Base-by-base conservation (phyloP, 495 filamentous ascomycete species). In the Neurospora sublineolata region DNA sequence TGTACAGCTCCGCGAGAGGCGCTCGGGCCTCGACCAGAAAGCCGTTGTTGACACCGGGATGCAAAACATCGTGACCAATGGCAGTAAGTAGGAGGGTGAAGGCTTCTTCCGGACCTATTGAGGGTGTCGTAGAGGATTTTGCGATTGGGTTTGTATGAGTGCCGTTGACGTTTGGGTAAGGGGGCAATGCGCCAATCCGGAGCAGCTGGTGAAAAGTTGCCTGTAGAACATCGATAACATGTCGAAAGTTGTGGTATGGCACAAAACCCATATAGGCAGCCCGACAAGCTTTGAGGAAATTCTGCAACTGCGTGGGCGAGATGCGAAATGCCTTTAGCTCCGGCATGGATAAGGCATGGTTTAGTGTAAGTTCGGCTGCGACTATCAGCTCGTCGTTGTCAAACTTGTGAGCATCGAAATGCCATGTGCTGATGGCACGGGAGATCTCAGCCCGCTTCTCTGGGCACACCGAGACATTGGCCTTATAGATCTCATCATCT, bases 221-320 rank as follows among this genome's bases (percentile, higher is more conserved):
- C 81, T 99, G 95, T 75, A 97, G 85, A 44, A 99, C 95, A 83
- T 99, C 95, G 69, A 95, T 89, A 8, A 96, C 95, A 79, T 99
- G 95, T 68, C 95, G 93, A 80, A 97, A 99, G 79, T 99, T 99
- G 82, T 99, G 95, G 77, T 98, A 99, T n/a, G 94, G 92, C 42
- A 99, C 93, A 79, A 97, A 97, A 68, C 87, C 89, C 77, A 97
- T 97, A 82, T 99, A 98, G 18, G 96, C 91, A 67, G 89, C 88
- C 68, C 93, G 89, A 77, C 93, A 91, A 74, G 94, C 93, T 60
- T 94, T 83, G 60, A 97, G 83, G 79, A 97, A 97, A 52, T 86
- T 86, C 73, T 88, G 90, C 23, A 97, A 82, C 79, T 93, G 89
- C 72, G 85, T 86, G 88, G 70, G 9, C 73, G 46, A 69, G 73